Evolutionary conservation across 2,329 filamentous ascomycete genomes (phyloP), one percentile per base, ranked within the genome.

Genomic region (Aspergillus versicolor): DNA sequence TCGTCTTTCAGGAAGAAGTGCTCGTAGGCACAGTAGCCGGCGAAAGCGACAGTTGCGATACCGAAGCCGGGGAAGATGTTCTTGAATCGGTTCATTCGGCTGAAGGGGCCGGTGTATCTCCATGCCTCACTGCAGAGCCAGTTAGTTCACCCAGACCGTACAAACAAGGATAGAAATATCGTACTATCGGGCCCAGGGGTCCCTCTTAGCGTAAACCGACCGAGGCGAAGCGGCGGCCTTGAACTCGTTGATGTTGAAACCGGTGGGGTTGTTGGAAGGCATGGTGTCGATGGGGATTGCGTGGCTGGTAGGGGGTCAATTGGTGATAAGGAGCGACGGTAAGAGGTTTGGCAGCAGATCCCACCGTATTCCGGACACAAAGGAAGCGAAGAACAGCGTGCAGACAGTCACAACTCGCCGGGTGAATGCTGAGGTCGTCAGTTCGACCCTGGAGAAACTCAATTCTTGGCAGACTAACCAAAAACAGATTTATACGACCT

Each of bases 21-120:
- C 80, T 99, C 94, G 77, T 91, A 96, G 59, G 84, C 86, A 75
- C 92, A 91, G 80, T 99, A 99, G 62, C 81, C 88, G 49, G 88
- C 86, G 75, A 99, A 99, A 45, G 93, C 92, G 59, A 94, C 92
- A 5, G 89, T 89, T 32, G 92, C 94, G 67, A 93, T 96, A 63
- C 94, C 94, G 68, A 99, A 83, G 60, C 94, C 94, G 38, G 94
- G 94, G 73, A 99, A 91, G 63, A 86, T 82, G 69, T 84, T 81
- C 80, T 88, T 92, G 82, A 97, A 94, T 67, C 94, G 89, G 80
- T 96, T 96, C 79, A 82, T 89, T 68, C 93, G 86, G 64, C 88
- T 88, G 82, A 97, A 97, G 54, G 85, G 88, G 62, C 93, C 94
- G 37, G 84, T 87, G 82, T 96, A 97, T 77, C 94, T 85, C 94